Evolutionary conservation across 2,329 filamentous ascomycete species (phyloP).

Genomic region (Cylindrodendrum hubeiense): DNA sequence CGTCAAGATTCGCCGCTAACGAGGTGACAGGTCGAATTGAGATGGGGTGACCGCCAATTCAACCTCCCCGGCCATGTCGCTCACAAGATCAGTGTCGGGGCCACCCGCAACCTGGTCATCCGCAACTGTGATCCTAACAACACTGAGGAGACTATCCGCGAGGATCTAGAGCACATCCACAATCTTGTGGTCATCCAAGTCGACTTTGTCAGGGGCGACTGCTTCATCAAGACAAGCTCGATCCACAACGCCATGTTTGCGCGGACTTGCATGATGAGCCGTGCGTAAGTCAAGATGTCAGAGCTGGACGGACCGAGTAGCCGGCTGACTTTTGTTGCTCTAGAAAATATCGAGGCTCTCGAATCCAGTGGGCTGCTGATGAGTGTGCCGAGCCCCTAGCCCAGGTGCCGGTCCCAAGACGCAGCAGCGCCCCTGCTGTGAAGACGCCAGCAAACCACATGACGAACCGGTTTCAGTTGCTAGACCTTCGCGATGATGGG

Average conservation of each 20-base stretch:
- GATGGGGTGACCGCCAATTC: slow-evolving; percentile 80
- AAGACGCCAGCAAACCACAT: slow-evolving; percentile 47
- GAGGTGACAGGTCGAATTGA: slow-evolving; percentile 70
- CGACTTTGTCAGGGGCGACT: slow-evolving; percentile 68
- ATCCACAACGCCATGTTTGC: slow-evolving; percentile 82
- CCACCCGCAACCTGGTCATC: slow-evolving; percentile 81
- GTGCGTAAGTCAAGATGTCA: slow-evolving; percentile 54
- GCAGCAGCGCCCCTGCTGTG: neutral
- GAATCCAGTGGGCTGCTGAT: slow-evolving; percentile 78
- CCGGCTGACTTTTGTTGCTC: slow-evolving; percentile 48
- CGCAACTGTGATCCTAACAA: slow-evolving; percentile 68
- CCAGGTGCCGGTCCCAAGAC: slow-evolving; percentile 25
- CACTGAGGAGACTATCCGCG: slow-evolving; percentile 74
- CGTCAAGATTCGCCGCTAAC: neutral
- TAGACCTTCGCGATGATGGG: slow-evolving; percentile 63
- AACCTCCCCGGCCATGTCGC: slow-evolving; percentile 72
- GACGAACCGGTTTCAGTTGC: slow-evolving; percentile 72
- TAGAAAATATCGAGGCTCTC: slow-evolving; percentile 76
- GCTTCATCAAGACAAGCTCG: slow-evolving; percentile 81
- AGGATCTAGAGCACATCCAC: slow-evolving; percentile 86
- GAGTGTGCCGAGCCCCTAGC: slow-evolving; percentile 75
- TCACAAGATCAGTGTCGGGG: slow-evolving; percentile 73
- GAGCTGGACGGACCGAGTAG: neutral
- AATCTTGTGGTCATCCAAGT: slow-evolving; percentile 79
- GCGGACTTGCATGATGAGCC: slow-evolving; percentile 81